phyloP scores from a whole-genome alignment of 2,329 filamentous ascomycete species.

The Fusarium praegraminearum region DNA sequence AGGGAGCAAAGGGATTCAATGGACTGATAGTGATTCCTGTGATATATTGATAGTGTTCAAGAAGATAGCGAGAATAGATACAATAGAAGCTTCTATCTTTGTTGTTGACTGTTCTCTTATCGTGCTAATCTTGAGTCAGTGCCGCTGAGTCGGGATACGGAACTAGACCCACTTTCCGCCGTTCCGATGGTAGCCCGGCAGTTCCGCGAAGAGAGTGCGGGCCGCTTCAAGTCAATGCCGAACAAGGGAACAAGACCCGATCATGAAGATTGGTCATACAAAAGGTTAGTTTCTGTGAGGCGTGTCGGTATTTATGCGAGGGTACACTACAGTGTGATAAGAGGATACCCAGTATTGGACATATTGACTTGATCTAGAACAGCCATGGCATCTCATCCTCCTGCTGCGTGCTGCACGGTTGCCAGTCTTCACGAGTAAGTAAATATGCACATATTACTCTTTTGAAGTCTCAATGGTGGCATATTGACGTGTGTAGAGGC shows the following conservation, averaged over 20 bases:
- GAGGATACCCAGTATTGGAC: background rate
- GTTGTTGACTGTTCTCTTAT: background rate
- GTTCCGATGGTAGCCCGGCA: constrained; percentile 17
- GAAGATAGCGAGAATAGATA: background rate
- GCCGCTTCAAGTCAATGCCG: background rate
- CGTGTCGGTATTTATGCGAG: constrained; percentile 13
- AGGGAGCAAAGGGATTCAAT: background rate
- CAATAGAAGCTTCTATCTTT: background rate
- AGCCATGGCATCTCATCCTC: constrained; percentile 25
- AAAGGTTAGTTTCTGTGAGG: accelerated
- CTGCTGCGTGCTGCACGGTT: constrained; percentile 22
- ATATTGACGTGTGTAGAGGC: background rate
- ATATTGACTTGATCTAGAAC: background rate
- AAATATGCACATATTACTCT: accelerated
- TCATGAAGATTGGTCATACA: background rate
- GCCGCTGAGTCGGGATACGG: constrained; percentile 1
- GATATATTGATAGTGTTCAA: background rate
- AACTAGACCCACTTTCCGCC: constrained; percentile 25
- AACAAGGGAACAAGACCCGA: background rate
- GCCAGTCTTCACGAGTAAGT: constrained; percentile 27
- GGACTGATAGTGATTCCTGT: background rate
- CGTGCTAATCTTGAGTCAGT: background rate
- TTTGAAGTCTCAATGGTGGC: accelerated
- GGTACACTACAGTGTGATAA: background rate
- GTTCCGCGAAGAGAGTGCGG: constrained; percentile 1